Conservation (phyloP, 73 alveolate genomes). For the Tetrahymena elliotti region DNA sequence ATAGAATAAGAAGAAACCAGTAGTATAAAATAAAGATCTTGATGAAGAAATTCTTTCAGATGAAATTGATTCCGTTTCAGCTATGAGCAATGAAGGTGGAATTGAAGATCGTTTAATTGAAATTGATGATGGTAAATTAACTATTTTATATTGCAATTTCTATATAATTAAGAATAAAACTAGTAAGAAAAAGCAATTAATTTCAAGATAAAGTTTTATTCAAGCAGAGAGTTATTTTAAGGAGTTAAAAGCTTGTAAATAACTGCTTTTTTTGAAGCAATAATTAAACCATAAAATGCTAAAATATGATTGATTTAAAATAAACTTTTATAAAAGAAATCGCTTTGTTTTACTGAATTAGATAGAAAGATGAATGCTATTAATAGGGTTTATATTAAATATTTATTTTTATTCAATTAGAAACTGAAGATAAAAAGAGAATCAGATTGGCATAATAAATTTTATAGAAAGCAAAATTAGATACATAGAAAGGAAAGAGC, state of each 20-base stretch:
- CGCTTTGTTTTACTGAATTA: too few relatives aligned
- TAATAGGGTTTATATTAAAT: background rate
- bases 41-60: background rate
- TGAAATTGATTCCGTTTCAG: background rate
- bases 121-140: background rate
- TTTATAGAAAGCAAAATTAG: slow-evolving; percentile 17
- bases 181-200: background rate
- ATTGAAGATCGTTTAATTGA: background rate
- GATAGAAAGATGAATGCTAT: too few relatives aligned
- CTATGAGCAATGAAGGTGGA: background rate
- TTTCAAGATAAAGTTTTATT: too few relatives aligned
- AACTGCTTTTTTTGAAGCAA: background rate
- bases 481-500: background rate
- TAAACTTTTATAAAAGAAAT: too few relatives aligned
- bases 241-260: background rate
- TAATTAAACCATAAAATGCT: background rate
- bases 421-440: slow-evolving; percentile 36
- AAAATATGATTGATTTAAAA: too few relatives aligned
- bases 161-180: too few relatives aligned
- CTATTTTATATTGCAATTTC: background rate
- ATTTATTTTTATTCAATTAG: background rate
- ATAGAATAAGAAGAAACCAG: background rate
- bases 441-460: slow-evolving; percentile 35
- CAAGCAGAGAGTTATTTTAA: background rate
- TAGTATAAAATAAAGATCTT: background rate